Conservation (phyloP, 495 filamentous ascomycete species). For the Bathelium albidoporum region DNA sequence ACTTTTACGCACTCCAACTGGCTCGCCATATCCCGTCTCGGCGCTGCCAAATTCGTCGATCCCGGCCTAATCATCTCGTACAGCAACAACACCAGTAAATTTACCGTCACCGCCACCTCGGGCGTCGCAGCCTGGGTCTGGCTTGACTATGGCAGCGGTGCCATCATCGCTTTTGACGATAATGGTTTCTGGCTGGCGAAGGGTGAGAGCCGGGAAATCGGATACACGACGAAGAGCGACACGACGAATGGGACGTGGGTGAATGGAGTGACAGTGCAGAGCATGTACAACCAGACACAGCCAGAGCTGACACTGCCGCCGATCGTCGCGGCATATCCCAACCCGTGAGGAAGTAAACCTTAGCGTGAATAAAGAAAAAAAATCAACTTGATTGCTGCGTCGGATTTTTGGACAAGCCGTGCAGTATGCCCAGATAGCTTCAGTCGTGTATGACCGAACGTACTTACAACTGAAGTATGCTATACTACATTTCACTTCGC, state of each 20-base stretch:
- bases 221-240: constrained; percentile 42
- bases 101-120: constrained; percentile 47
- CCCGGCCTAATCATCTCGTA: constrained; percentile 42
- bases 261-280: constrained; percentile 45
- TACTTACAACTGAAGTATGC: too few relatives aligned
- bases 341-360: too few relatives aligned
- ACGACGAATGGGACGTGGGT: constrained; percentile 40
- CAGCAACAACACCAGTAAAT: constrained; percentile 30
- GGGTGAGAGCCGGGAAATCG: constrained; percentile 42
- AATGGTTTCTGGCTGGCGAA: constrained; percentile 51
- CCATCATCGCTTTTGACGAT: constrained; percentile 49
- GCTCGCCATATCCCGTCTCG: constrained; percentile 44
- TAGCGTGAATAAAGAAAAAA: too few relatives aligned
- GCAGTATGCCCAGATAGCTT: too few relatives aligned
- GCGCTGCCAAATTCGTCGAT: constrained; percentile 45
- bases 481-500: too few relatives aligned
- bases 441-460: too few relatives aligned
- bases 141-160: constrained; percentile 49
- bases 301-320: constrained; percentile 3
- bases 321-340: not conserved
- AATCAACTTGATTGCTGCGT: too few relatives aligned
- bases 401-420: too few relatives aligned
- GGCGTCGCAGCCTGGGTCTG: constrained; percentile 58
- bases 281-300: constrained; percentile 55
- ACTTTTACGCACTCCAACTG: constrained; percentile 48